These are phyloP conservation scores for Lippia alba DNA, from an alignment of 305 asterid species.

Conservation along the genomic window DNA sequence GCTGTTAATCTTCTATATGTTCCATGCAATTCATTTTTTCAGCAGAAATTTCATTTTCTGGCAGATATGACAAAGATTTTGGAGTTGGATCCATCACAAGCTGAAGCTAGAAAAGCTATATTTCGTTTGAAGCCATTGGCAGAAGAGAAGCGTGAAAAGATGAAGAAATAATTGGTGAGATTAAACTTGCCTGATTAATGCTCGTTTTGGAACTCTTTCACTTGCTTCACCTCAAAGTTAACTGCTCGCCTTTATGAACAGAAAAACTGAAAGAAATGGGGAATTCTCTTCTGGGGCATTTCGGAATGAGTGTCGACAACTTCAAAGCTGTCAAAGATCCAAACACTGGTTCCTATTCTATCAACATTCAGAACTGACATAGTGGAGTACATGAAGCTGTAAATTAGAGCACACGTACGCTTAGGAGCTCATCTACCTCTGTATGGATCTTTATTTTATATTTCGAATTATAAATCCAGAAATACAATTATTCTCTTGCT, in stretches of 20 bases:
- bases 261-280: constrained; percentile 77
- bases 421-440: neutral
- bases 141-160: constrained; percentile 68
- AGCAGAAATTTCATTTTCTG: constrained; percentile 2
- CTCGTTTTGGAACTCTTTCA: neutral
- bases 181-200: neutral
- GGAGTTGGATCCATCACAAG: constrained; percentile 63
- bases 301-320: constrained; percentile 68
- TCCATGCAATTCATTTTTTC: neutral
- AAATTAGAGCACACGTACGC: neutral
- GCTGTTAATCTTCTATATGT: neutral
- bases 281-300: constrained; percentile 63
- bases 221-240: neutral
- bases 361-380: constrained; percentile 29
- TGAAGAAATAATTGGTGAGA: constrained; percentile 79
- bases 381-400: constrained; percentile 3
- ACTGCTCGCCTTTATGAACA: constrained; percentile 26
- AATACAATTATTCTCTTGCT: neutral
- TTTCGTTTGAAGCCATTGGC: constrained; percentile 63
- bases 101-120: constrained; percentile 60
- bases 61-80: constrained; percentile 62
- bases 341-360: constrained; percentile 49
- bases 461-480: neutral
- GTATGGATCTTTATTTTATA: neutral
- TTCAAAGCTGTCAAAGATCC: constrained; percentile 68